A percentile compares a stretch with the other conserved stretches of the same genome.
Evolutionary conservation across 1,139 yeast genomes (phyloP).

Genomic region (Yamadazyma atmosphaerica): DNA sequence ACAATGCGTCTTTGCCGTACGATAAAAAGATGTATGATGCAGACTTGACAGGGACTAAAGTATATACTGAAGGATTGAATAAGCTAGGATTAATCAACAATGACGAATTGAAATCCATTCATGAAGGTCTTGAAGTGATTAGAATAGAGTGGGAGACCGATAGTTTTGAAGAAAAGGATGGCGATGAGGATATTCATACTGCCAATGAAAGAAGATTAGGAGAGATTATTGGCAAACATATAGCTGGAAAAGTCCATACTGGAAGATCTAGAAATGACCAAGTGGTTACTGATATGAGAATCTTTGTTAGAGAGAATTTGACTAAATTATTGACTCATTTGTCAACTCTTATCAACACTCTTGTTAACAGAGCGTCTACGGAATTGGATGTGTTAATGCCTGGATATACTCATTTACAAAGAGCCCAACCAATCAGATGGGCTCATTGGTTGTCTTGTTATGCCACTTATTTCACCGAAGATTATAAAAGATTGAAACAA

Average conservation of each 20-base stretch:
- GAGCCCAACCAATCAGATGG: constrained; percentile 99
- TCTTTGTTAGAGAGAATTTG: constrained; percentile 81
- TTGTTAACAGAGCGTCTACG: constrained; percentile 71
- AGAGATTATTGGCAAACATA: constrained; percentile 87
- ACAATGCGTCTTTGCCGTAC: constrained; percentile 95
- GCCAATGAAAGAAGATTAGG: constrained; percentile 98
- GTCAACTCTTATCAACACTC: constrained; percentile 60
- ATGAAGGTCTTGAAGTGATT: constrained; percentile 72
- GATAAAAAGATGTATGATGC: constrained; percentile 94
- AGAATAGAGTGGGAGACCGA: constrained; percentile 79
- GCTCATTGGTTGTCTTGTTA: constrained; percentile 94
- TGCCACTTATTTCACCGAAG: constrained; percentile 92
- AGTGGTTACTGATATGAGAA: constrained; percentile 97
- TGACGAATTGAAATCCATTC: constrained; percentile 76
- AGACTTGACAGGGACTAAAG: constrained; percentile 90
- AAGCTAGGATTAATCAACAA: constrained; percentile 72
- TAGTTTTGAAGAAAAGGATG: constrained; percentile 77
- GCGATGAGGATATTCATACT: constrained; percentile 98
- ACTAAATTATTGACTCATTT: constrained; percentile 59
- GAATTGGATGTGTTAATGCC: constrained; percentile 97
- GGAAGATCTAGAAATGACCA: constrained; percentile 98
- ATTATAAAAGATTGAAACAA: constrained; percentile 79
- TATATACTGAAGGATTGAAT: constrained; percentile 83
- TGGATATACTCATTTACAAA: constrained; percentile 96
- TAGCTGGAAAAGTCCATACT: constrained; percentile 97